These are phyloP conservation scores for Isochrysis galbana DNA, from an alignment of 78 protist genomes.

Conservation along the genomic window DNA sequence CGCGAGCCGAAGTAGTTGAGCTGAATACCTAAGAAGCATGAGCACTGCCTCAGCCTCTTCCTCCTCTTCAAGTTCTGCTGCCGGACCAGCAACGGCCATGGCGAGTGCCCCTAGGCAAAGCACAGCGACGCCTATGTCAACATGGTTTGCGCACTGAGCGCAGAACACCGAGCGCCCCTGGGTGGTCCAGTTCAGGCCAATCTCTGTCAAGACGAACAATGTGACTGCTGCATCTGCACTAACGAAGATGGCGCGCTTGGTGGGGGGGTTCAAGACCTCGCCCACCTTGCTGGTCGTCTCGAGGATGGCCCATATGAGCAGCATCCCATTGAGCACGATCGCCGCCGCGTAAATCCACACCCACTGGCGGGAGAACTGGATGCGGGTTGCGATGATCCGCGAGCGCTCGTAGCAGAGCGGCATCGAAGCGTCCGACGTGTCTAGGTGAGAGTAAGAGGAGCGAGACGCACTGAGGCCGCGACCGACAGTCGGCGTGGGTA, in stretches of 20 bases:
- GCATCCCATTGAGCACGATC: neutral
- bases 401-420: neutral
- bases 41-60: neutral
- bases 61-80: neutral
- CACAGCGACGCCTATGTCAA: neutral
- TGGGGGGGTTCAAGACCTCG: neutral
- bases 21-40: neutral
- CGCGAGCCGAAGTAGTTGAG: neutral
- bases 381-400: neutral
- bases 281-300: neutral
- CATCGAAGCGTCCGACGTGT: neutral
- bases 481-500: too few species aligned
- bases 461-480: too few species aligned
- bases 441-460: neutral
- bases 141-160: neutral
- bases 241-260: neutral
- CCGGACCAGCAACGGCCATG: neutral
- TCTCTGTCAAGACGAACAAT: neutral
- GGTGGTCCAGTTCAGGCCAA: neutral
- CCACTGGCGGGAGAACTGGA: neutral
- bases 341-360: neutral
- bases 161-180: neutral
- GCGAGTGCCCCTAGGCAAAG: neutral
- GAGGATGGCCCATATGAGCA: neutral
- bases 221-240: neutral